Evolutionary conservation across 2,329 filamentous ascomycete genomes (phyloP), one percentile per base, ranked within the genome.

Genomic region (Penicillium sp.): DNA sequence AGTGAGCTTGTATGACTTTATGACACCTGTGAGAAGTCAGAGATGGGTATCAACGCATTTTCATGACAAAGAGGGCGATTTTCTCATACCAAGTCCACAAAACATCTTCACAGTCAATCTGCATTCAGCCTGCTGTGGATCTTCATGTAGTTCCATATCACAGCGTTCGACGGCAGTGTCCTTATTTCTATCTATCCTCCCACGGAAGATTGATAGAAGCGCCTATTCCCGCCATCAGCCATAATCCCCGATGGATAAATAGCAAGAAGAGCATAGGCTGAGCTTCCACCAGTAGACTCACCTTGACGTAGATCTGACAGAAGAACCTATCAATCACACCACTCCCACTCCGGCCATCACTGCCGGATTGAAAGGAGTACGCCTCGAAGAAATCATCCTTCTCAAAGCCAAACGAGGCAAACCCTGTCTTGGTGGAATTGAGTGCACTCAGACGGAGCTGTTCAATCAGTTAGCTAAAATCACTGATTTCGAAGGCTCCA

Each of bases 1-100:
- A 0, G 81, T 86, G 53, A 88, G 73, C 57, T 81, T 84, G 68
- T 86, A 87, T 2, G 82, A 86, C 68, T 86, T 87, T 31, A 84
- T 82, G 44, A 87, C 82, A 4, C 84, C 83, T 78, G 61, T 24
- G 9, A 32, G 53, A 10, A 54, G 48, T 61, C 50, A 56, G 50
- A 45, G 9, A 45, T 10, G 38, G 36, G 4, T 1, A n/a, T 14
- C 1, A 11, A 14, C 18, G 11, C 9, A 14, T 14, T 5, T 38
- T 32, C 21, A 24, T 21, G 24, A 7, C 24, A 31, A 1, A 36
- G 5, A 16, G 40, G 24, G 36, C 22, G 16, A n/a, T 18, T 3
- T 27, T 18, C 32, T 55, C 61, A 44, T 67, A 81, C 81, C 82
- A 60, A 85, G 81, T 49, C 81, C 83, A 70, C 83, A 86, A 14